Evolutionary conservation across 768 basidiomycete genomes (phyloP).

Genomic region (Kwoniella europaea): DNA sequence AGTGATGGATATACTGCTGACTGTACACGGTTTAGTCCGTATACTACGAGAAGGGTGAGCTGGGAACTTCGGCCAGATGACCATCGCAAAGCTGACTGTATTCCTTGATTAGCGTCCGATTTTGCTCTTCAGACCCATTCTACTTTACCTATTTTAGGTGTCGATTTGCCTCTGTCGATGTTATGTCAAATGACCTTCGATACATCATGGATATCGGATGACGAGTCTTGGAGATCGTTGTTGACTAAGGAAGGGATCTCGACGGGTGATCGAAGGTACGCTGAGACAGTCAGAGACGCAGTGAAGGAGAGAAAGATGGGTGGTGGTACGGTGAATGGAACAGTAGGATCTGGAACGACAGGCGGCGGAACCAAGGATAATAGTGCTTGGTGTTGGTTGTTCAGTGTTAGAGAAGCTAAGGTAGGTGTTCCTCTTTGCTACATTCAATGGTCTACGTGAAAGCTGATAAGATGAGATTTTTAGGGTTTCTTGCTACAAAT

Average conservation of each 20-base stretch:
- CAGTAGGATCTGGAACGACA: not conserved
- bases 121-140: conserved; percentile 42
- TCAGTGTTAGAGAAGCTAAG: conserved; percentile 44
- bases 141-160: conserved; percentile 47
- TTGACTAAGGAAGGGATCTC: conserved; percentile 23
- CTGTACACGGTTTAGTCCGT: conserved; percentile 31
- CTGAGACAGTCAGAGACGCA: conserved; percentile 38
- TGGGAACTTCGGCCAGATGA: no score
- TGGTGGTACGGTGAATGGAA: conserved; percentile 4
- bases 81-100: no score
- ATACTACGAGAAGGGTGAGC: conserved; percentile 46
- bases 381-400: conserved; percentile 40
- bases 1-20: not conserved
- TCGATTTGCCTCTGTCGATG: conserved; percentile 42
- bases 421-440: conserved; percentile 12
- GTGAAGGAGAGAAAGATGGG: conserved; percentile 27
- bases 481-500: conserved; percentile 49
- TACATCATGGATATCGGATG: conserved; percentile 47
- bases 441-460: not conserved
- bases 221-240: conserved; percentile 46
- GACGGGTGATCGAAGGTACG: conserved; percentile 40
- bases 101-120: conserved; percentile 35
- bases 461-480: not conserved
- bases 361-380: not conserved
- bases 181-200: conserved; percentile 47